A percentile compares a stretch with the other conserved stretches of the same genome.
phyloP scores from a whole-genome alignment of 2,329 filamentous ascomycete species.

The Talaromyces sp. region DNA sequence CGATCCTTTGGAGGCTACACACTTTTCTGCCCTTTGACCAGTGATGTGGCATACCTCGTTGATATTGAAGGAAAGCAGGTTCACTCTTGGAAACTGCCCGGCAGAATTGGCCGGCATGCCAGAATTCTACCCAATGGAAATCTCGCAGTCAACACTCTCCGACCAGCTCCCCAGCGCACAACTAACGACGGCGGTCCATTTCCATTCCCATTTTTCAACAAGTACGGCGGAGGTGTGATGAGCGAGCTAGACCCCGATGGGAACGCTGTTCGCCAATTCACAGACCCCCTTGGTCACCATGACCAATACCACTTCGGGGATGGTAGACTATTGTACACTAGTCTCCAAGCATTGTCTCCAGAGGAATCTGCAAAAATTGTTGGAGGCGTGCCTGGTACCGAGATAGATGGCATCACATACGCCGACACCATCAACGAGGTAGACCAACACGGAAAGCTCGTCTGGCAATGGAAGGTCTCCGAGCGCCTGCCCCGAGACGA shows the following conservation, averaged over 20 bases:
- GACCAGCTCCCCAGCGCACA: slow-evolving; percentile 30
- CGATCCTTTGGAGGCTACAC: slow-evolving; percentile 43
- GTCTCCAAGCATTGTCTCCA: slow-evolving; percentile 40
- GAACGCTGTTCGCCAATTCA: slow-evolving; percentile 41
- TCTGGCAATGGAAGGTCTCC: slow-evolving; percentile 48
- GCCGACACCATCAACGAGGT: slow-evolving; percentile 48
- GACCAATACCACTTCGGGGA: slow-evolving; percentile 49
- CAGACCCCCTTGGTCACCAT: slow-evolving; percentile 47
- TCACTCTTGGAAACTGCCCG: slow-evolving; percentile 45
- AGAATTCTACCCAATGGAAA: slow-evolving; percentile 47
- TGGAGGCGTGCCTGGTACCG: slow-evolving; percentile 44
- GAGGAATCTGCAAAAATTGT: slow-evolving; percentile 39
- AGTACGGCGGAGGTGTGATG: slow-evolving; percentile 50
- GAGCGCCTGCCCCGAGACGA: slow-evolving; percentile 41
- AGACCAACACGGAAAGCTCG: slow-evolving; percentile 37
- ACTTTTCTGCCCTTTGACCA: slow-evolving; percentile 45
- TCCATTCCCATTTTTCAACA: slow-evolving; percentile 47
- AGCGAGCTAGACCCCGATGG: slow-evolving; percentile 41
- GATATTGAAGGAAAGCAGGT: slow-evolving; percentile 45
- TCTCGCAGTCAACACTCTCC: slow-evolving; percentile 47
- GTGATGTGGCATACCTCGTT: slow-evolving; percentile 41
- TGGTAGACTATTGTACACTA: slow-evolving; percentile 46
- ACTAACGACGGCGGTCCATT: slow-evolving; percentile 29
- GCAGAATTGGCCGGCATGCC: slow-evolving; percentile 45
- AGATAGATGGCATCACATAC: slow-evolving; percentile 29